phyloP scores from a whole-genome alignment of 1,284 basidiomycete species.

The Malassezia psittaci region DNA sequence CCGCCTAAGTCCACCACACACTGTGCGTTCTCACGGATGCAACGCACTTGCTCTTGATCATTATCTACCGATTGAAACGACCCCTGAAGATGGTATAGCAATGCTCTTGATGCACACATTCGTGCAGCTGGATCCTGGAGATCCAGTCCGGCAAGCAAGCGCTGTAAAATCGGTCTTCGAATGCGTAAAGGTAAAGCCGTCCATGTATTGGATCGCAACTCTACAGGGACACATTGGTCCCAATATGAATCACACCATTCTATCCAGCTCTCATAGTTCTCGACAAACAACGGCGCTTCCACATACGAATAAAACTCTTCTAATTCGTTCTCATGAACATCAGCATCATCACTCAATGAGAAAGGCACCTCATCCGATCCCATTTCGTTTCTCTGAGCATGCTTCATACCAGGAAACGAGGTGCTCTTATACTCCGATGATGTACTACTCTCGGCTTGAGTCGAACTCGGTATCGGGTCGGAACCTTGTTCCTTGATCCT shows the following conservation, averaged over 20 bases:
- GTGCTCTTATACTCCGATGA: no score
- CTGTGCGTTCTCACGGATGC: conserved; percentile 89
- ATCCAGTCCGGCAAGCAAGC: conserved; percentile 34
- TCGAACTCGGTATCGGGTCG: no score
- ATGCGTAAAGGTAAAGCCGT: conserved; percentile 27
- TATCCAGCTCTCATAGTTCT: conserved; percentile 78
- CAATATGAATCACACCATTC: conserved; percentile 49
- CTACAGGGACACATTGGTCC: not conserved
- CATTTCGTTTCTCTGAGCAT: no score
- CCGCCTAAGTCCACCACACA: conserved; percentile 75
- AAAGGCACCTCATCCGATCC: conserved; percentile 15
- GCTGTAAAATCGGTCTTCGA: conserved; percentile 30
- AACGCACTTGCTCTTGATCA: conserved; percentile 85
- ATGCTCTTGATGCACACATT: conserved; percentile 30
- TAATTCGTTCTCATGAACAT: conserved; percentile 86
- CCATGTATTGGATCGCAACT: conserved; percentile 24
- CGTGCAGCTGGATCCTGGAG: conserved; percentile 35
- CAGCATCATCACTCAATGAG: conserved; percentile 59
- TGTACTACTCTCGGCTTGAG: no score
- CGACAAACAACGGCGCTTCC: conserved; percentile 79
- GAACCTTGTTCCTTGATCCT: no score
- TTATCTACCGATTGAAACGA: conserved; percentile 81
- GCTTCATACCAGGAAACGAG: no score
- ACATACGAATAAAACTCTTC: conserved; percentile 98
- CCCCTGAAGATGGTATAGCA: conserved; percentile 54